These are phyloP conservation scores for Podospora tetraspora DNA, from an alignment of 495 filamentous ascomycete genomes.

Conservation along the genomic window DNA sequence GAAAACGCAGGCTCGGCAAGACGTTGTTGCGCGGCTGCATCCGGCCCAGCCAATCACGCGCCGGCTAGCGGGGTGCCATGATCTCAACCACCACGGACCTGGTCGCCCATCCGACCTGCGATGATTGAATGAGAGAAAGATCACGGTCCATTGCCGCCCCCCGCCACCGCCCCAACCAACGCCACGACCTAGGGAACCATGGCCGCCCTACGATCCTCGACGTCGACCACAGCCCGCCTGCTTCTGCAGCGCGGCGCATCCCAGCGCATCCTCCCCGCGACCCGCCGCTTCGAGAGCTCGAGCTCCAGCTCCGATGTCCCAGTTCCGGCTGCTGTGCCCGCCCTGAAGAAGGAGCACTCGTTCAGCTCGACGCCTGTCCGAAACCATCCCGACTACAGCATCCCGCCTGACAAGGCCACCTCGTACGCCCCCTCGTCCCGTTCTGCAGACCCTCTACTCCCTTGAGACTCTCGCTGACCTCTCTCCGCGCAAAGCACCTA, in stretches of 20 bases:
- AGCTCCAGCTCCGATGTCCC: conserved; percentile 25
- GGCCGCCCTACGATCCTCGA: conserved; percentile 39
- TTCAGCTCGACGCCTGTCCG: conserved; percentile 50
- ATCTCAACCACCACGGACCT: conserved; percentile 14
- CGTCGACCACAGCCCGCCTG: conserved; percentile 35
- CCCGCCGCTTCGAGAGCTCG: conserved; percentile 43
- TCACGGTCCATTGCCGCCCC: conserved; percentile 4
- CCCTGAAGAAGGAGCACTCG: conserved; percentile 29
- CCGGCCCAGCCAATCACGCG: conserved; percentile 26
- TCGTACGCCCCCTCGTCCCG: conserved; percentile 54
- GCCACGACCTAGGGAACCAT: conserved; percentile 20
- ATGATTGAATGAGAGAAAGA: not conserved
- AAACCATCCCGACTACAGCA: conserved; percentile 63
- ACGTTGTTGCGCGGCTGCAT: conserved; percentile 33
- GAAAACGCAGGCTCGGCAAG: conserved; percentile 30
- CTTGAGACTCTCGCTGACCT: conserved; percentile 2
- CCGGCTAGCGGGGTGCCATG: conserved; percentile 17
- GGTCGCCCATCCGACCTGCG: conserved; percentile 2
- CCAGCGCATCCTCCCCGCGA: conserved; percentile 33
- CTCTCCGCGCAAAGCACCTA: conserved; percentile 54
- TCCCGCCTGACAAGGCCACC: conserved; percentile 70
- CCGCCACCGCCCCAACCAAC: conserved; percentile 13
- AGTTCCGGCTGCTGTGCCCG: conserved; percentile 13
- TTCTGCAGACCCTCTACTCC: not conserved
- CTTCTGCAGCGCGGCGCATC: conserved; percentile 36